phyloP scores from a whole-genome alignment of 2,329 filamentous ascomycete species.

The Ophiostoma pallidulum region DNA sequence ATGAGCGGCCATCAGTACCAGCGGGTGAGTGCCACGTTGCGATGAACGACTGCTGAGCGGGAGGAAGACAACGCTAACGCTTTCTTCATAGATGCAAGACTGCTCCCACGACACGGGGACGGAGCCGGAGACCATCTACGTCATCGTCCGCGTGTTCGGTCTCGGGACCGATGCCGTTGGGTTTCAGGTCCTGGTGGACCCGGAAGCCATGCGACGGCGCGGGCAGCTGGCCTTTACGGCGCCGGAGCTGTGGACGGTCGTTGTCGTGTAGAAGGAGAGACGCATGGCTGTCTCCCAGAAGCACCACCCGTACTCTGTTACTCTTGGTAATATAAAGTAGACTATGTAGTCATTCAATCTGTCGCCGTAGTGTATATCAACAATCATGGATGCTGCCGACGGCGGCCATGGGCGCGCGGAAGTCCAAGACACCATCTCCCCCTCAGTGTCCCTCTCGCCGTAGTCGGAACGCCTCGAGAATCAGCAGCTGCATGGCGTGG shows the following conservation, averaged over 20 bases:
- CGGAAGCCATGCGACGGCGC: conserved; percentile 1
- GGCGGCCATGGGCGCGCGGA: no score
- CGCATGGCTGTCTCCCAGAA: no score
- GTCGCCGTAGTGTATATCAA: no score
- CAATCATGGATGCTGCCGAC: no score
- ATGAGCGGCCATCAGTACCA: conserved; percentile 37
- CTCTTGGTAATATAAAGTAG: no score
- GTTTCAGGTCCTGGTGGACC: conserved; percentile 3
- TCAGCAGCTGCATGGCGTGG: no score
- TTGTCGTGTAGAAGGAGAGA: background rate
- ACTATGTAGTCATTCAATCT: no score
- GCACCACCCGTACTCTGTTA: no score
- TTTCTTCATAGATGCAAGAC: conserved; percentile 5
- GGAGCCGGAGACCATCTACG: background rate
- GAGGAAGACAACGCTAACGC: background rate
- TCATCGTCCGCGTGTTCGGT: conserved; percentile 5
- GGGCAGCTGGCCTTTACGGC: background rate
- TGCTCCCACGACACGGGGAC: background rate
- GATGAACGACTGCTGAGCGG: background rate
- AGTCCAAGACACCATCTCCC: no score
- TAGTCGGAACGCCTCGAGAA: no score
- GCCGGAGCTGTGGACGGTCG: conserved; percentile 1
- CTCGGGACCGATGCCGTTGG: background rate
- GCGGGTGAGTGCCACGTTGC: conserved; percentile 24
- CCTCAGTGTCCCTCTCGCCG: no score